These are phyloP conservation scores for Fusarium tuaranense DNA, from an alignment of 2,329 filamentous ascomycete species.

Conservation along the genomic window DNA sequence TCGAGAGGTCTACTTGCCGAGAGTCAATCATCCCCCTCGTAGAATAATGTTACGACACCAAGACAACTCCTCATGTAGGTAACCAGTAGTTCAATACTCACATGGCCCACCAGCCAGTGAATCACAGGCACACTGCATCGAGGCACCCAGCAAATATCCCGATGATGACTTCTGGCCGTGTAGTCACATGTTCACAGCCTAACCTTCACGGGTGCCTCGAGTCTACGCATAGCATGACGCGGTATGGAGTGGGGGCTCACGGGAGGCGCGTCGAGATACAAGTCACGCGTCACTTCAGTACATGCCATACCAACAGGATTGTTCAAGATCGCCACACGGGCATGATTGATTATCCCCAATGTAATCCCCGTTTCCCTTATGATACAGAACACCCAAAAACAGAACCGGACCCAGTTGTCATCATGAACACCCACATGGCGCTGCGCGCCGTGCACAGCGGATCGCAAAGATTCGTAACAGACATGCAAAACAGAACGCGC, in stretches of 20 bases:
- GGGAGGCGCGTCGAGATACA: background rate
- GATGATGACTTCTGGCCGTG: background rate
- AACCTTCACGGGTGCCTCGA: background rate
- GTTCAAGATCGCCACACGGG: slow-evolving; percentile 42
- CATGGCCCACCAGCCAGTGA: background rate
- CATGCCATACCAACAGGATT: slow-evolving; percentile 12
- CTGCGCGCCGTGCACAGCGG: slow-evolving; percentile 27
- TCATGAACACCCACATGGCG: slow-evolving; percentile 54
- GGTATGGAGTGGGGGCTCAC: background rate
- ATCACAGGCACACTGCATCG: background rate
- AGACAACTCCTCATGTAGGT: background rate
- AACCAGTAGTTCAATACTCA: background rate
- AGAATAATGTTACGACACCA: background rate
- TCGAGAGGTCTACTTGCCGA: background rate
- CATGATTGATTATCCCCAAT: slow-evolving; percentile 51
- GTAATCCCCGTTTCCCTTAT: slow-evolving; percentile 56
- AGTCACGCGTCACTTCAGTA: background rate
- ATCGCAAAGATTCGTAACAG: slow-evolving; percentile 52
- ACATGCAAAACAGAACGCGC: slow-evolving; percentile 44
- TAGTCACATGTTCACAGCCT: background rate
- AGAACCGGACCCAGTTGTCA: slow-evolving; percentile 57
- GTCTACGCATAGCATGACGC: background rate
- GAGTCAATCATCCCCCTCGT: background rate
- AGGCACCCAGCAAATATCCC: background rate
- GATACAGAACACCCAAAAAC: slow-evolving; percentile 59